phyloP scores from a whole-genome alignment of 208 protist genomes.

The Blechomonas ayalai region DNA sequence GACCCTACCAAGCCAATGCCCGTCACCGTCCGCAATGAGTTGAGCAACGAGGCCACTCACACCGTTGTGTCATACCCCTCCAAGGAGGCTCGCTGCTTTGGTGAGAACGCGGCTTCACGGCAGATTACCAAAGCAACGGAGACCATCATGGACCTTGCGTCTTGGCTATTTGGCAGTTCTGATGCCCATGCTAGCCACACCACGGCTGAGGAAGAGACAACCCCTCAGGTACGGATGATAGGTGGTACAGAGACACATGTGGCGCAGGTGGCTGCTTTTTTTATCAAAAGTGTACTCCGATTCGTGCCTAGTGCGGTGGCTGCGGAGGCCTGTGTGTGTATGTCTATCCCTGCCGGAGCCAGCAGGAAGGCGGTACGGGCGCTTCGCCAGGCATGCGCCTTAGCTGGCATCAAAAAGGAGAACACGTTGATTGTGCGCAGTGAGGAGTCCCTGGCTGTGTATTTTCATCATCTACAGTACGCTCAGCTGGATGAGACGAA shows the following conservation, averaged over 20 bases:
- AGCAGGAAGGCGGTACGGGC: constrained; percentile 14
- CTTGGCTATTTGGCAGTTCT: constrained; percentile 32
- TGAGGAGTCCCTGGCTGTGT: constrained; percentile 47
- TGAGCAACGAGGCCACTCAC: constrained; percentile 60
- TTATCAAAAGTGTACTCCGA: constrained; percentile 45
- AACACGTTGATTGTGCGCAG: constrained; percentile 28
- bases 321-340: constrained; percentile 1
- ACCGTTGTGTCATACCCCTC: constrained; percentile 43
- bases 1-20: constrained; percentile 51
- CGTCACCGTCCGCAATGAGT: constrained; percentile 48
- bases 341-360: constrained; percentile 8
- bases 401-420: constrained; percentile 41
- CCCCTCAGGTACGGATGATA: constrained; percentile 5
- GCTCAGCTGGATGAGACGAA: constrained; percentile 13
- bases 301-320: constrained; percentile 24
- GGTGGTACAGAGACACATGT: constrained; percentile 16
- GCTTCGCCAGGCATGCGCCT: constrained; percentile 35
- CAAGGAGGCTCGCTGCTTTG: constrained; percentile 38
- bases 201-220: constrained; percentile 10
- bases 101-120: constrained; percentile 49
- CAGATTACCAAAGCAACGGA: constrained; percentile 46
- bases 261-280: constrained; percentile 45
- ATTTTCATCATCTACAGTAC: constrained; percentile 65
- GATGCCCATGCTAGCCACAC: constrained; percentile 6
- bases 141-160: constrained; percentile 44